A percentile compares a stretch with the other conserved stretches of the same genome.
Evolutionary conservation across 2,329 filamentous ascomycete genomes (phyloP).

Genomic region (Fusarium tuaranense): DNA sequence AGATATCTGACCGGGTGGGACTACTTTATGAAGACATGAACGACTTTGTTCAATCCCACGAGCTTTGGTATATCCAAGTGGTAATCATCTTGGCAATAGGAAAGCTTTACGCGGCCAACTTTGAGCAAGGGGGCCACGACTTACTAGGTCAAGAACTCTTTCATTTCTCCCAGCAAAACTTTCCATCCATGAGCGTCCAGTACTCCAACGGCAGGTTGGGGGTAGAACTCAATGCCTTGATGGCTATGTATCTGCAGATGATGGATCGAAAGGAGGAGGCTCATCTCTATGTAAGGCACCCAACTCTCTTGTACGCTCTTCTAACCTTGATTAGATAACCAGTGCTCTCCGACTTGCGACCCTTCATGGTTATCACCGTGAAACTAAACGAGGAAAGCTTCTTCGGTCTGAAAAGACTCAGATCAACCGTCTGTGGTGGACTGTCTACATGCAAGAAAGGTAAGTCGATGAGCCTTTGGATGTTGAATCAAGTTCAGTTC

Average conservation of each 20-base stretch:
- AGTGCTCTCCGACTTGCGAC: not conserved
- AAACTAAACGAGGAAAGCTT: not conserved
- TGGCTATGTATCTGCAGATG: not conserved
- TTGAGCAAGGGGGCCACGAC: not conserved
- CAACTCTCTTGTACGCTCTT: too few relatives aligned
- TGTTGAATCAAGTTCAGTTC: not conserved
- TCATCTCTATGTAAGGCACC: not conserved
- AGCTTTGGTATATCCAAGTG: not conserved
- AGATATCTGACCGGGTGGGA: not conserved
- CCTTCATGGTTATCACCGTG: not conserved
- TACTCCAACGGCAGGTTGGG: not conserved
- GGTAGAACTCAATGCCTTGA: not conserved
- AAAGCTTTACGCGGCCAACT: not conserved
- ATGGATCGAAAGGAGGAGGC: not conserved
- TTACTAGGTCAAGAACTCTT: not conserved
- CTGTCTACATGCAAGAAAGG: conserved; percentile 14
- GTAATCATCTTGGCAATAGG: not conserved
- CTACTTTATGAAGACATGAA: not conserved
- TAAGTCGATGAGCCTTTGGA: not conserved
- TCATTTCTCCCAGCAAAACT: not conserved
- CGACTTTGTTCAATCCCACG: not conserved
- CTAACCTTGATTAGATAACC: not conserved
- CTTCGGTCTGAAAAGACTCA: not conserved
- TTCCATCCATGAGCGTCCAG: not conserved
- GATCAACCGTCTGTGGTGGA: not conserved